Evolutionary conservation across 306 rosid species (phyloP), one percentile per base, ranked within the genome.

Genomic region (Trichosanthes truncata): DNA sequence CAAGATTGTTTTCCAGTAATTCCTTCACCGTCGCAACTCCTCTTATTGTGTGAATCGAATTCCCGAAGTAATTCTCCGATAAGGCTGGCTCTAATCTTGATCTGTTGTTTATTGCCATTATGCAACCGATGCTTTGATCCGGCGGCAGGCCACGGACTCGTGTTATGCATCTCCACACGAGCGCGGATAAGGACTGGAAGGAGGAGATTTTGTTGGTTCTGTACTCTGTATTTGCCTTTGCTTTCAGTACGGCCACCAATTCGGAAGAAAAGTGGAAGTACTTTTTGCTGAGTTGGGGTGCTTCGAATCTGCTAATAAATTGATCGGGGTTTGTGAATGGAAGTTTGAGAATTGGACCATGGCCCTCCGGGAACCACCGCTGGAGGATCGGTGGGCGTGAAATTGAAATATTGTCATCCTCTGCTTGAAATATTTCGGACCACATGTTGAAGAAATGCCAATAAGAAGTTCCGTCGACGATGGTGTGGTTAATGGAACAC

Each of bases 371-470:
- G 75, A 91, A 91, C 90, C 90, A 88, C 6, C 85, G 86, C 11
- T 84, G 40, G 20, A 80, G 82, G 23, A 86, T 57, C 0, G 96
- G 96, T 0, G 69, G 84, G 31, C 71, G 81, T 6, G 88, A 81
- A 56, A 90, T 49, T 23, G 81, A 23, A 21, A 33, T 10, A 53
- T 8, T 17, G 7, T 9, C 10, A 5, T 48, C 86, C 5, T 61
- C 81, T 45, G 84, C 67, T 80, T 56, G 82, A 29, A 93, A 90
- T 14, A 93, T 86, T 48, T 91, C 82, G 3, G 97, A 91, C 90
- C 87, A 87, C 8, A 84, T 25, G 18, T 90, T 93, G 31, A 87
- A 85, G 89, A 91, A 90, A 52, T 79, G 80, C 98, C 92, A 93
- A 66, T 29, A 79, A 53, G 65, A 51, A 18, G 76, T 66, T 35